These are phyloP conservation scores for Dictyostelium citrinum DNA, from an alignment of 78 protist genomes.

Conservation along the genomic window DNA sequence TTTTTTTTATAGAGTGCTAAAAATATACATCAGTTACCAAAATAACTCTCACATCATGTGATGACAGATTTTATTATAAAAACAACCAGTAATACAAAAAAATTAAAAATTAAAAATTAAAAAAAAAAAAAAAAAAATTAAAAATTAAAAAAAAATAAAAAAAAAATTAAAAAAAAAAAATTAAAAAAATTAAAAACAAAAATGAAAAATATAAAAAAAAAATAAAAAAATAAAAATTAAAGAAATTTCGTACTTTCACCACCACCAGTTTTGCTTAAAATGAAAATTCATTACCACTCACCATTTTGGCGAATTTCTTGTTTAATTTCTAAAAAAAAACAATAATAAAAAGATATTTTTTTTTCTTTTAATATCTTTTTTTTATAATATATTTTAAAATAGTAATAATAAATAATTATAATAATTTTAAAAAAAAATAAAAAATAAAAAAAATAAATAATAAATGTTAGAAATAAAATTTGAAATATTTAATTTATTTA, in stretches of 20 bases:
- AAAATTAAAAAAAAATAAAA: background rate
- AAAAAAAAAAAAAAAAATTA: no score
- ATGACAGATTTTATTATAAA: background rate
- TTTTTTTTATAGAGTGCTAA: background rate
- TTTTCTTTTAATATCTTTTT: no score
- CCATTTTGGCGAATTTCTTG: background rate
- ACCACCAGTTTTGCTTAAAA: background rate
- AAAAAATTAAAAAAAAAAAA: background rate
- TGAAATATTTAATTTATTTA: background rate
- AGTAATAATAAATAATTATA: background rate
- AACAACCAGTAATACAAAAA: background rate
- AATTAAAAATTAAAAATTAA: no score
- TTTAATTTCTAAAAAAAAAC: background rate
- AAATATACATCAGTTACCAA: no score
- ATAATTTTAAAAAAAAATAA: no score
- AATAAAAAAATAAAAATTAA: background rate
- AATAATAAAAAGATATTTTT: no score
- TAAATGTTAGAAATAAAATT: background rate
- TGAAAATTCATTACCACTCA: background rate
- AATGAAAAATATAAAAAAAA: background rate
- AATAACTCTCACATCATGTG: no score
- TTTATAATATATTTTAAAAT: no score
- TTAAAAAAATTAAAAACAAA: background rate
- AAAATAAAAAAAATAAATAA: no score
- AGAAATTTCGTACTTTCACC: background rate